These are phyloP conservation scores for Fusarium coicis DNA, from an alignment of 2,329 filamentous ascomycete species.

Conservation along the genomic window DNA sequence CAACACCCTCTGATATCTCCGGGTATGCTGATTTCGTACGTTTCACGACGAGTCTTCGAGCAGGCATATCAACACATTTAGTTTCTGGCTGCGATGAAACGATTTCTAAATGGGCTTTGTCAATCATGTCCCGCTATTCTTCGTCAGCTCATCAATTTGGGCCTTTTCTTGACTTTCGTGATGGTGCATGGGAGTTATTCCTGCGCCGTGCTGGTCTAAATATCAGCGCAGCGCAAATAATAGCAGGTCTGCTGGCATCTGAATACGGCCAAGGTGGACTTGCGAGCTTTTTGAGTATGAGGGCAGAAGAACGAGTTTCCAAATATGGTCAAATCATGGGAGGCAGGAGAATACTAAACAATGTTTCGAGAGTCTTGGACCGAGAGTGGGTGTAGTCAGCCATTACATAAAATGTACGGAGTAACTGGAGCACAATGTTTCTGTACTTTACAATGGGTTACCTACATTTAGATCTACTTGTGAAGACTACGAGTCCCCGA, in stretches of 20 bases:
- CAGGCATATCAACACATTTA: conserved; percentile 55
- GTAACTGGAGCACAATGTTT: not conserved
- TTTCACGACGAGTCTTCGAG: conserved; percentile 57
- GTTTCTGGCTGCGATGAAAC: conserved; percentile 62
- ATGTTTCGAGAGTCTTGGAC: conserved; percentile 22
- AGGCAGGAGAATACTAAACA: conserved; percentile 37
- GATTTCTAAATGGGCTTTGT: conserved; percentile 65
- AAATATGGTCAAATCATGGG: conserved; percentile 45
- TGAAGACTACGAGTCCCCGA: not conserved
- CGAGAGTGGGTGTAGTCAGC: conserved; percentile 10
- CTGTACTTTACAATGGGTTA: not conserved
- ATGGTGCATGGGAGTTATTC: conserved; percentile 55
- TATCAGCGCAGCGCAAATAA: conserved; percentile 50
- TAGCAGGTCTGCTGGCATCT: conserved; percentile 43
- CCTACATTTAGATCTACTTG: not conserved
- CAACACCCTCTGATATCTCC: conserved; percentile 54
- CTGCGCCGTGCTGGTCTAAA: conserved; percentile 52
- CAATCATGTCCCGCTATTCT: conserved; percentile 60
- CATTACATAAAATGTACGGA: not conserved
- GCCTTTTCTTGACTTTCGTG: conserved; percentile 50
- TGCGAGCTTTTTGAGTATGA: conserved; percentile 47
- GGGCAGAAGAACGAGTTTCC: conserved; percentile 33
- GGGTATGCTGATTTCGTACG: conserved; percentile 62
- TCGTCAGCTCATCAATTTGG: conserved; percentile 43
- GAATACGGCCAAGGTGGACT: conserved; percentile 46